phyloP scores from a whole-genome alignment of 2,329 filamentous ascomycete species.

The Trichoderma afroharzianum region DNA sequence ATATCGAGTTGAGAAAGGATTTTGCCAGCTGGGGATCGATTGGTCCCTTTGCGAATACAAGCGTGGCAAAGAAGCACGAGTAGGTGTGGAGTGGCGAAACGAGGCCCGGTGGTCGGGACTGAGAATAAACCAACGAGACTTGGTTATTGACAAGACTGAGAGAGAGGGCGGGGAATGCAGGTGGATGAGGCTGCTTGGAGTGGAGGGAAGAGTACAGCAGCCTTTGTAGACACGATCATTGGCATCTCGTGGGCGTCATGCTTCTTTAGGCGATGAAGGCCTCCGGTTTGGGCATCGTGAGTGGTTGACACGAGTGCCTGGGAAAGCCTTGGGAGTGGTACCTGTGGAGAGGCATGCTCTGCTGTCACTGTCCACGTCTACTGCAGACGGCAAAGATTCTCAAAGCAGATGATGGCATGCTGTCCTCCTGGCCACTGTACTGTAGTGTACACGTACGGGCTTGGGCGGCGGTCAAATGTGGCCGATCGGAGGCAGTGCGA shows the following conservation, averaged over 20 bases:
- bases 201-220: constrained; percentile 1
- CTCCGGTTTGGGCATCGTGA: constrained; percentile 26
- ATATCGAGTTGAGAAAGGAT: constrained; percentile 11
- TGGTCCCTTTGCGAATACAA: constrained; percentile 3
- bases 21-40: constrained; percentile 15
- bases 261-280: constrained; percentile 30
- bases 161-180: constrained; percentile 1
- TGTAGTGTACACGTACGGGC: too few species aligned
- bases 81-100: constrained; percentile 18
- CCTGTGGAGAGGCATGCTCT: constrained; percentile 15
- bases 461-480: constrained; percentile 14
- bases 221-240: constrained; percentile 9
- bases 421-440: background rate
- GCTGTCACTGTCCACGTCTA: constrained; percentile 20
- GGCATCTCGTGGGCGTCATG: constrained; percentile 15
- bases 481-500: constrained; percentile 19
- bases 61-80: constrained; percentile 16
- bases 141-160: background rate
- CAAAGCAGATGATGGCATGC: background rate
- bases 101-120: constrained; percentile 10
- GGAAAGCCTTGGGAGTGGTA: constrained; percentile 25
- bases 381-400: background rate
- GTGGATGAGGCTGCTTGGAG: constrained; percentile 2
- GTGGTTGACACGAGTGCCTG: constrained; percentile 30
- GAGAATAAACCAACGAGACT: constrained; percentile 2